phyloP scores from a whole-genome alignment of 768 basidiomycete genomes.

The Mycena belliarum region DNA sequence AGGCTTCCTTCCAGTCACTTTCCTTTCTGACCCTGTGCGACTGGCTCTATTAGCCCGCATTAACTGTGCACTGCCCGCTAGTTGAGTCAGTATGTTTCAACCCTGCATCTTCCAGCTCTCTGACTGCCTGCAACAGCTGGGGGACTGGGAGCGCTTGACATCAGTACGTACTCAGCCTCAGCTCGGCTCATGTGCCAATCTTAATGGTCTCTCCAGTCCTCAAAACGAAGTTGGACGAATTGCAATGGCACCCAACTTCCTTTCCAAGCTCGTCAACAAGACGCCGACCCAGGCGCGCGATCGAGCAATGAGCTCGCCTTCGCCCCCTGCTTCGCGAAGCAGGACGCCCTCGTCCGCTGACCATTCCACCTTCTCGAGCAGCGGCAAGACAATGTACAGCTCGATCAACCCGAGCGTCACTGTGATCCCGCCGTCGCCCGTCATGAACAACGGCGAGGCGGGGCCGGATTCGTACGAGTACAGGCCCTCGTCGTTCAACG shows the following conservation, averaged over 20 bases:
- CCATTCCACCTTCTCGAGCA: slow-evolving; percentile 15
- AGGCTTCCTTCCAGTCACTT: no score
- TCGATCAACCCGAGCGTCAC: slow-evolving; percentile 40
- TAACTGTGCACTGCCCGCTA: no score
- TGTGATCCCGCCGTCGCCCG: slow-evolving; percentile 47
- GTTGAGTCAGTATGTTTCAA: no score
- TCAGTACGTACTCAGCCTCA: no score
- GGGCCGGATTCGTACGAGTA: slow-evolving; percentile 28
- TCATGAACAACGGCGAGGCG: slow-evolving; percentile 28
- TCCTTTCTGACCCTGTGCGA: no score
- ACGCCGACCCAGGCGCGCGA: slow-evolving; percentile 30
- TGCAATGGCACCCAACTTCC: slow-evolving; percentile 39
- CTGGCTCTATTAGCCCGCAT: no score
- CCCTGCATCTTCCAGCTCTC: no score
- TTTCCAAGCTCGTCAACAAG: slow-evolving; percentile 40
- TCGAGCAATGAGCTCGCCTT: slow-evolving; percentile 30
- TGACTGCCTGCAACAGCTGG: no score
- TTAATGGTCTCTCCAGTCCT: neutral
- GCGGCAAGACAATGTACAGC: slow-evolving; percentile 5
- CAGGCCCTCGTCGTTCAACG: slow-evolving; percentile 19
- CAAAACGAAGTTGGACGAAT: neutral
- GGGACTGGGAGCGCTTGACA: no score
- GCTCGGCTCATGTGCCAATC: slow-evolving; percentile 1
- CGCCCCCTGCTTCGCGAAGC: slow-evolving; percentile 26
- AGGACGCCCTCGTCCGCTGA: slow-evolving; percentile 25